Evolutionary conservation across 305 asterid species (phyloP).

Genomic region (Coffea humblotiana): DNA sequence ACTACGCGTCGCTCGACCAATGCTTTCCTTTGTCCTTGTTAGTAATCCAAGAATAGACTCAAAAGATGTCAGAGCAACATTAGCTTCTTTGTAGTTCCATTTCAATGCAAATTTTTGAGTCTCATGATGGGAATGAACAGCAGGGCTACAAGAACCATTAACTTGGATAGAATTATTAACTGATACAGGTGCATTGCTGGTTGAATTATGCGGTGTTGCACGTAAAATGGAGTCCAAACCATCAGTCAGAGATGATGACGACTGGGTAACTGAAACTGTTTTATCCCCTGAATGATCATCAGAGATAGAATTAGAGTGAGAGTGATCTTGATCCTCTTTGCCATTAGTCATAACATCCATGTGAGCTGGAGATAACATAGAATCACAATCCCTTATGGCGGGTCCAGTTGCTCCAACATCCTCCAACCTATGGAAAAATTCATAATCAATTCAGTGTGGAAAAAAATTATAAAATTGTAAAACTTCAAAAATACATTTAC

Average conservation of each 20-base stretch:
- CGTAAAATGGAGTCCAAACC: slow-evolving; percentile 46
- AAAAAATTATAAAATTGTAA: background rate
- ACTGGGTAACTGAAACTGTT: slow-evolving; percentile 50
- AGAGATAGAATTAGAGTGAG: slow-evolving; percentile 44
- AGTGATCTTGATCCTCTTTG: slow-evolving; percentile 24
- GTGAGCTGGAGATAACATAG: slow-evolving; percentile 37
- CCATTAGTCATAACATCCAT: slow-evolving; percentile 35
- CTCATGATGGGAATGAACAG: slow-evolving; percentile 47
- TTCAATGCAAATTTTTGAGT: slow-evolving; percentile 53
- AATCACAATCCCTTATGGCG: slow-evolving; percentile 30
- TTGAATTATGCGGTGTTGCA: slow-evolving; percentile 52
- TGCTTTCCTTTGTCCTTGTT: slow-evolving; percentile 87
- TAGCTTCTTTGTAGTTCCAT: slow-evolving; percentile 57
- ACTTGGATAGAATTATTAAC: slow-evolving; percentile 46
- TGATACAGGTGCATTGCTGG: slow-evolving; percentile 44
- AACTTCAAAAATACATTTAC: background rate
- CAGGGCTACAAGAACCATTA: slow-evolving; percentile 52
- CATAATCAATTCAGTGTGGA: background rate
- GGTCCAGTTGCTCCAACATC: slow-evolving; percentile 36
- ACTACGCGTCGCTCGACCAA: slow-evolving; percentile 79
- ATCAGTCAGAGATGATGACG: slow-evolving; percentile 59
- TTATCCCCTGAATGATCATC: slow-evolving; percentile 46
- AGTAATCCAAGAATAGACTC: slow-evolving; percentile 64
- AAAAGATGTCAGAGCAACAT: slow-evolving; percentile 58
- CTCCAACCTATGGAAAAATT: slow-evolving; percentile 42